Base-by-base conservation (phyloP, 805 yeast genomes). In the Saccharomyces mikatae region DNA sequence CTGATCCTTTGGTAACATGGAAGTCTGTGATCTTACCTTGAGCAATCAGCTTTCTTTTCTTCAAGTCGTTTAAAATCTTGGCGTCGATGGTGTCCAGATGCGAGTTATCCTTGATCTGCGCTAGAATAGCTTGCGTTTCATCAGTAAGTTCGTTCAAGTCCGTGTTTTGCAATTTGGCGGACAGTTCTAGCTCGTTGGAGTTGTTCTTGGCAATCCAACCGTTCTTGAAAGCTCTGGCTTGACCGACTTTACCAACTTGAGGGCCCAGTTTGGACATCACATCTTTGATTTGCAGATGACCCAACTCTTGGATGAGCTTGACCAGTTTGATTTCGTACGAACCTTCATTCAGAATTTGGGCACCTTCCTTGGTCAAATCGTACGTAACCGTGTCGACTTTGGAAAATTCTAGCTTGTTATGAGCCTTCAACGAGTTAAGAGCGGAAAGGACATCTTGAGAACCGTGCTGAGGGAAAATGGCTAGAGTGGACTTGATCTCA, bases 141-240 rank as follows among this genome's bases (percentile, higher is more conserved):
- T 89, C 96, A 10, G 70, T 73, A 29, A 68, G 56, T 53, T 77
- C 70, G 14, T 68, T 62, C 5, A 56, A n/a, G 48, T 57, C 53
- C n/a, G 57, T 55, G 46, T 74, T 75, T 50, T 76, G 72, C 31
- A 84, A 76, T 59, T 82, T 73, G 0, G 69, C 74, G 51, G 67
- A 81, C 29, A 87, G 69, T 51, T 88, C 80, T 62, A 92, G 79
- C 57, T 67, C 72, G 65, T 79, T 82, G 62, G 87, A 96, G 55
- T 92, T 95, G 56, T 86, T 87, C 71, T 95, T 94, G 59, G 80
- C 75, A 64, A 94, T 84, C 99, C 99, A 94, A 46, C 96, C 95
- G 71, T 91, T 91, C 73, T 90, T 92, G 80, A 94, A 95, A 17
- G 98, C 99, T 66, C 91, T 84, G 62, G 96, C 96, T 75, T 94